Conservation (phyloP, 345 rosid genomes). For the Zanthoxylum bungeanum region DNA sequence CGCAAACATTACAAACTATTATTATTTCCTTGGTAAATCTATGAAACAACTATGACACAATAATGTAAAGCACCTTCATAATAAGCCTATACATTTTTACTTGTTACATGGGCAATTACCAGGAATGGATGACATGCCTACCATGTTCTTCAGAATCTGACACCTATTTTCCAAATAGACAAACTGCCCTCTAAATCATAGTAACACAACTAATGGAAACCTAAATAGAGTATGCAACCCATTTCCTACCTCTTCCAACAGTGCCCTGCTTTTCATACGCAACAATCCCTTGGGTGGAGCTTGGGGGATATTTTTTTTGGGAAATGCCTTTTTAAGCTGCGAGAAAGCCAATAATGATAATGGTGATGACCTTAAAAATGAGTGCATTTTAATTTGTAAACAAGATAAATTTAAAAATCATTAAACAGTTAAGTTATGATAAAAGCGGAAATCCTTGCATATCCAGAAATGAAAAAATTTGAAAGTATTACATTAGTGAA, state of each 20-base stretch:
- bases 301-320: slow-evolving; percentile 62
- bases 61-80: too few species aligned
- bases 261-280: slow-evolving; percentile 46
- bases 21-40: too few species aligned
- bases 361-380: neutral
- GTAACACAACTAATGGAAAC: neutral
- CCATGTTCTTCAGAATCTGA: too few species aligned
- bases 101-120: too few species aligned
- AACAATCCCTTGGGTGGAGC: slow-evolving; percentile 76
- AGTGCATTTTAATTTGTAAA: too few species aligned
- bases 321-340: slow-evolving; percentile 73
- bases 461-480: too few species aligned
- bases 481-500: slow-evolving; percentile 75
- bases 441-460: slow-evolving; percentile 19
- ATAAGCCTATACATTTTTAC: too few species aligned
- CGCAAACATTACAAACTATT: too few species aligned
- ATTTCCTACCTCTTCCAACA: slow-evolving; percentile 85
- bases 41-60: too few species aligned
- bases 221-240: neutral
- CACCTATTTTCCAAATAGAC: neutral
- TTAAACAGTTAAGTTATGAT: too few species aligned
- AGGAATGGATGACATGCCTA: too few species aligned
- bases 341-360: slow-evolving; percentile 24
- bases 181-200: neutral
- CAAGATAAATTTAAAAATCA: too few species aligned